These are phyloP conservation scores for Kwoniella heveanensis DNA, from an alignment of 768 basidiomycete genomes.

Conservation along the genomic window DNA sequence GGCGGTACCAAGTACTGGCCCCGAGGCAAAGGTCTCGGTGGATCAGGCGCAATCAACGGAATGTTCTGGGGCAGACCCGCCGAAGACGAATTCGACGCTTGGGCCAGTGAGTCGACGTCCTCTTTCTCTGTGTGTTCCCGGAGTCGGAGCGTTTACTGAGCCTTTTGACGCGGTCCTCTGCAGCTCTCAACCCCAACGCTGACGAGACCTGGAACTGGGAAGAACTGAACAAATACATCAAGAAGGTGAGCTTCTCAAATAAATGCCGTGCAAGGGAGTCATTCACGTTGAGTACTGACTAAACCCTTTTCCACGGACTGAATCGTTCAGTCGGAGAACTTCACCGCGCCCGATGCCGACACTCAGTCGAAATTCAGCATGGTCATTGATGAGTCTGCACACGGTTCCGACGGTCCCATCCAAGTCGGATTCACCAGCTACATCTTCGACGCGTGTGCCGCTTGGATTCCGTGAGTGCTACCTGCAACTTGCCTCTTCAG, in stretches of 20 bases:
- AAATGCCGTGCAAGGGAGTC: no score
- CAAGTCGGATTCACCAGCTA: slow-evolving; percentile 59
- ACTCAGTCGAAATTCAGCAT: slow-evolving; percentile 60
- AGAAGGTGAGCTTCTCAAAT: slow-evolving; percentile 58
- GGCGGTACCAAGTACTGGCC: slow-evolving; percentile 60
- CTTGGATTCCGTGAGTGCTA: slow-evolving; percentile 62
- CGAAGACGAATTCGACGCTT: slow-evolving; percentile 41
- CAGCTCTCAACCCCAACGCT: slow-evolving; percentile 55
- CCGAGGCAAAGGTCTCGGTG: slow-evolving; percentile 68
- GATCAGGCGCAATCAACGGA: slow-evolving; percentile 70
- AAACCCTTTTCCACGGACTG: slow-evolving; percentile 51
- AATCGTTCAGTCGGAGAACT: slow-evolving; percentile 62
- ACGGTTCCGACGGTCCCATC: slow-evolving; percentile 63
- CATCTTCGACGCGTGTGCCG: slow-evolving; percentile 61
- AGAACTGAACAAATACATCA: slow-evolving; percentile 50
- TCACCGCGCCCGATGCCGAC: slow-evolving; percentile 61
- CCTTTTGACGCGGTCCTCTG: slow-evolving; percentile 1
- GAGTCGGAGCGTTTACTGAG: neutral
- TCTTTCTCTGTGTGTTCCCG: neutral
- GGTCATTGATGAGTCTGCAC: slow-evolving; percentile 59
- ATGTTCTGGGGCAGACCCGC: slow-evolving; percentile 61
- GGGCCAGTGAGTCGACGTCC: slow-evolving; percentile 35
- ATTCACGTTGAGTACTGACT: no score
- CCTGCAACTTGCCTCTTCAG: no score
- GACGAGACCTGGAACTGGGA: slow-evolving; percentile 50